Percentiles rank a stretch among this genome's conserved stretches.
Evolutionary conservation across 2,329 filamentous ascomycete species (phyloP).

Genomic region (Periconia sp.): DNA sequence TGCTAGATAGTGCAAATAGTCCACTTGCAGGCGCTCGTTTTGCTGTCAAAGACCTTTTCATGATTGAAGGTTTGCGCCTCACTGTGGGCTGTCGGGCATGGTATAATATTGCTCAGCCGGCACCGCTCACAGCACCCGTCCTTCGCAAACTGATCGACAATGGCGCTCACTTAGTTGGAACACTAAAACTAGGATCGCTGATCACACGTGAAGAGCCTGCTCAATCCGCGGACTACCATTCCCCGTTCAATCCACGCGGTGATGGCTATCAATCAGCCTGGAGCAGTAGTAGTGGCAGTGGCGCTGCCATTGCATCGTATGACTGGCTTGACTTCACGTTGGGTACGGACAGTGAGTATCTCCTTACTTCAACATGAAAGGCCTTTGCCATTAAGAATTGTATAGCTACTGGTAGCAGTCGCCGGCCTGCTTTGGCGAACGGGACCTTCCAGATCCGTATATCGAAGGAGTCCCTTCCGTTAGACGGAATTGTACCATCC

Average conservation of each 20-base stretch:
- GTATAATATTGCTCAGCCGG: not conserved
- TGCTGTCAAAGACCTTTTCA: not conserved
- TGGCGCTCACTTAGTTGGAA: not conserved
- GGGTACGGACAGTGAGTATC: slow-evolving; percentile 25
- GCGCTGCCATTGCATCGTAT: slow-evolving; percentile 4
- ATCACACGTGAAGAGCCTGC: slow-evolving; percentile 22
- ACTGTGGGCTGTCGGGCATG: not conserved
- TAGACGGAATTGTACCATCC: not conserved
- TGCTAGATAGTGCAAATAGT: not conserved
- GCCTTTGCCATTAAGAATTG: not conserved
- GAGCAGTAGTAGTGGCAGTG: slow-evolving; percentile 5
- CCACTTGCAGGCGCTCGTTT: not conserved
- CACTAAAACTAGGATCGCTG: slow-evolving; percentile 53
- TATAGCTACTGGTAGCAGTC: slow-evolving; percentile 5
- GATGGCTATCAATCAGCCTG: slow-evolving; percentile 5
- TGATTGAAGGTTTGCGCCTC: not conserved
- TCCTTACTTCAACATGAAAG: not conserved
- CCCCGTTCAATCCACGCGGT: slow-evolving; percentile 28
- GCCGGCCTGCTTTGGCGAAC: slow-evolving; percentile 2
- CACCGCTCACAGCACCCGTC: not conserved
- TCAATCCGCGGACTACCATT: not conserved
- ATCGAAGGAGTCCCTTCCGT: not conserved
- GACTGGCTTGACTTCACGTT: slow-evolving; percentile 36
- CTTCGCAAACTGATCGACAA: not conserved
- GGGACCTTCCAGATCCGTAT: not conserved